These are phyloP conservation scores for Lentinula sp. DNA, from an alignment of 768 basidiomycete species.

Conservation along the genomic window DNA sequence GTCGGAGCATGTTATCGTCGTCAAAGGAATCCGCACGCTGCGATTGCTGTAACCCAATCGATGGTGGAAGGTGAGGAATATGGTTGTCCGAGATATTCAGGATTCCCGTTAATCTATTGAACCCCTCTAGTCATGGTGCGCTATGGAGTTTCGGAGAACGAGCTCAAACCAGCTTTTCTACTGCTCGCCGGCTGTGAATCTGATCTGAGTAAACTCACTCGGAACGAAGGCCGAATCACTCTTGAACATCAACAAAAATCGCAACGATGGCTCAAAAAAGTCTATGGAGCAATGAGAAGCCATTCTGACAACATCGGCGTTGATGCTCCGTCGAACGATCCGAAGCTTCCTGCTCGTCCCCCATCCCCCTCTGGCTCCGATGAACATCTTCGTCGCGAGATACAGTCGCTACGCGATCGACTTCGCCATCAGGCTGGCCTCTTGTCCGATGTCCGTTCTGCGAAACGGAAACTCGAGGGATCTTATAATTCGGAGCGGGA, in stretches of 20 bases:
- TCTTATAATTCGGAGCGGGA: constrained; percentile 26
- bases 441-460: constrained; percentile 25
- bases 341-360: background rate
- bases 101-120: background rate
- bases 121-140: constrained; percentile 31
- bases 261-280: constrained; percentile 40
- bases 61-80: constrained; percentile 39
- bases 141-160: constrained; percentile 26
- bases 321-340: background rate
- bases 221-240: constrained; percentile 20
- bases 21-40: constrained; percentile 36
- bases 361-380: constrained; percentile 2
- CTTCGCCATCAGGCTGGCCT: constrained; percentile 20
- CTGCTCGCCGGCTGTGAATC: constrained; percentile 50
- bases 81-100: no score
- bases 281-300: constrained; percentile 29
- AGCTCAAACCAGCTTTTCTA: constrained; percentile 45
- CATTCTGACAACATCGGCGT: background rate
- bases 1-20: constrained; percentile 50
- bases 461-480: constrained; percentile 42
- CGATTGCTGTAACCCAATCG: constrained; percentile 34
- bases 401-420: constrained; percentile 31
- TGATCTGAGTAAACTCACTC: constrained; percentile 31
- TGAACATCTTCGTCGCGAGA: constrained; percentile 26
- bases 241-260: constrained; percentile 33